Evolutionary conservation across 805 yeast genomes (phyloP).

Genomic region (Wickerhamiella siamensis): DNA sequence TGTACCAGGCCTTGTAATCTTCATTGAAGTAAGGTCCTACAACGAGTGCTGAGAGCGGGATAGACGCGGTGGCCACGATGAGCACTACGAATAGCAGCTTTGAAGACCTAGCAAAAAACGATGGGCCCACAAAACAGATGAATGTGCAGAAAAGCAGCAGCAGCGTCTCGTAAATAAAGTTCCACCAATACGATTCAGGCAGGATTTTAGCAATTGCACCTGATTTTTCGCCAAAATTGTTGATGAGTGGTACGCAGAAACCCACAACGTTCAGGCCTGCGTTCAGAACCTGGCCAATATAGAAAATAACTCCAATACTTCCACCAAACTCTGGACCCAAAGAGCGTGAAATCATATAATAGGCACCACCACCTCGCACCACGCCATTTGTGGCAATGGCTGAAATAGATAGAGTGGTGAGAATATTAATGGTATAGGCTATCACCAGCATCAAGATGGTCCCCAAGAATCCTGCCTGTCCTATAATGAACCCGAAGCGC

Average conservation of each 20-base stretch:
- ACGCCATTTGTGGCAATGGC: conserved; percentile 97
- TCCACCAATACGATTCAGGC: conserved; percentile 60
- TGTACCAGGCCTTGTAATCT: conserved; percentile 30
- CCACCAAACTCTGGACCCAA: conserved; percentile 98
- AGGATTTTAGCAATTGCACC: conserved; percentile 46
- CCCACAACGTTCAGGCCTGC: conserved; percentile 88
- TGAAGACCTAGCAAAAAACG: conserved; percentile 71
- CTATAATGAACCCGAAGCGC: conserved; percentile 87
- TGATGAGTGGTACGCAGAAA: conserved; percentile 76
- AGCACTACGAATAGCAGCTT: conserved; percentile 53
- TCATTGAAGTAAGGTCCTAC: conserved; percentile 39
- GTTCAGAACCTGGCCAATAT: conserved; percentile 85
- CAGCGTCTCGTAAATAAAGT: conserved; percentile 54
- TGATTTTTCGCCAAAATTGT: conserved; percentile 49
- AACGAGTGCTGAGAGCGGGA: conserved; percentile 64
- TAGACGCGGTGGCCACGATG: conserved; percentile 57
- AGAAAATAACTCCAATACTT: conserved; percentile 87
- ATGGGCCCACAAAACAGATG: conserved; percentile 68
- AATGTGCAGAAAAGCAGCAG: conserved; percentile 58
- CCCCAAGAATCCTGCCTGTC: conserved; percentile 85
- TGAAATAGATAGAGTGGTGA: conserved; percentile 80
- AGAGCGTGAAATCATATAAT: conserved; percentile 89
- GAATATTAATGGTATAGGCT: conserved; percentile 65
- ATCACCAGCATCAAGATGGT: conserved; percentile 49
- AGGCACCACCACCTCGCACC: conserved; percentile 96